Conservation (phyloP, 192 early-diverging fungal genomes). For the Linnemannia schmuckeri region DNA sequence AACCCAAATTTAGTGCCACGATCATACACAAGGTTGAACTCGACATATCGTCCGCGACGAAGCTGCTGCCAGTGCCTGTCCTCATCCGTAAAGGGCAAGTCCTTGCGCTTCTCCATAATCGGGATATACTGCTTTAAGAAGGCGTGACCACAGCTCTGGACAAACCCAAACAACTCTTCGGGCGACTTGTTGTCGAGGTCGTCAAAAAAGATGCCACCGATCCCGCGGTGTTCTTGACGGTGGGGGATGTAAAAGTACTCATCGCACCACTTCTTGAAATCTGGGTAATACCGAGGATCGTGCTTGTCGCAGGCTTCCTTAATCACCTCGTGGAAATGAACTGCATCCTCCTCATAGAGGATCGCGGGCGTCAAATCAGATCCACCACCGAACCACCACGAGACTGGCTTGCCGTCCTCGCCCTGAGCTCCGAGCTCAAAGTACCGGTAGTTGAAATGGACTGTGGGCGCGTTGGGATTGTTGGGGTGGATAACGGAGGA, state of each 20-base stretch:
- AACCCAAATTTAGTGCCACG: slow-evolving; percentile 99
- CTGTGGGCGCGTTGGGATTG: slow-evolving; percentile 95
- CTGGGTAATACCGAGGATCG: slow-evolving; percentile 83
- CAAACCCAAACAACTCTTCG: slow-evolving; percentile 88
- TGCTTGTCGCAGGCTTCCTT: slow-evolving; percentile 93
- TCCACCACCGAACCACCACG: slow-evolving; percentile 98
- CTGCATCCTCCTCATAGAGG: slow-evolving; percentile 90
- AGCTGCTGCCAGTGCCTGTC: slow-evolving; percentile 95
- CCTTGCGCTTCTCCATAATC: slow-evolving; percentile 84
- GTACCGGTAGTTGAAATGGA: slow-evolving; percentile 97
- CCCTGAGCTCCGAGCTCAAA: slow-evolving; percentile 86
- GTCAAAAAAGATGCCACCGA: slow-evolving; percentile 99
- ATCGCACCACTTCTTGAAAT: slow-evolving; percentile 98
- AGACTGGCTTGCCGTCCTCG: slow-evolving; percentile 70
- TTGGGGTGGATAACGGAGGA: slow-evolving; percentile 94
- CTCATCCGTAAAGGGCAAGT: slow-evolving; percentile 81
- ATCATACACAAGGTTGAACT: slow-evolving; percentile 98
- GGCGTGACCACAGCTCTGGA: slow-evolving; percentile 82
- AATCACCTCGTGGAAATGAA: slow-evolving; percentile 92
- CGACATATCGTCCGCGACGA: slow-evolving; percentile 95
- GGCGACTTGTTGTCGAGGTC: slow-evolving; percentile 83
- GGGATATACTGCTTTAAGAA: slow-evolving; percentile 93
- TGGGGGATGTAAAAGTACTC: slow-evolving; percentile 93
- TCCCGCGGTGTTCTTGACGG: slow-evolving; percentile 88
- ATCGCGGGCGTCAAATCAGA: slow-evolving; percentile 94